Evolutionary conservation across 352 stramenopile species (phyloP), one percentile per base, ranked within the genome.

Genomic region (Phytophthora agathidicida): DNA sequence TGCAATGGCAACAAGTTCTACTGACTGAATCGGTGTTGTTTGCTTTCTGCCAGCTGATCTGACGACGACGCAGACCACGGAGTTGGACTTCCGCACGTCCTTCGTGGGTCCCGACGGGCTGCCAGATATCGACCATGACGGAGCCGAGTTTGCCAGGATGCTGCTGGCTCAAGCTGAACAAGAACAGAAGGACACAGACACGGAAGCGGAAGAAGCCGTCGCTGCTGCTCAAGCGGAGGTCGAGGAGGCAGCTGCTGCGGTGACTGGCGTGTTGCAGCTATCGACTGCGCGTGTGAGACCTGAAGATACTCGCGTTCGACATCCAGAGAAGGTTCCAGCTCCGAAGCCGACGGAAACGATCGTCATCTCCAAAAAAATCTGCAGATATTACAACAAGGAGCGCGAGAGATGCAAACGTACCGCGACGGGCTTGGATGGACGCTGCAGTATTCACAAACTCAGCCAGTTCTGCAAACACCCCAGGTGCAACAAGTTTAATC

Each of bases 401-500:
- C 82, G 80, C 9, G 68, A 75, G 57, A 74, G 83, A 16, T 94
- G 84, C 45, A 75, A 77, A 13, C 78, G 84, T 9, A 72, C 71
- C 3, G 72, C 84, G 0, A 89, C 84, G n/a, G 84, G 84, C 2
- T 52, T 86, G n/a, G 82, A 94, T 35, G 77, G 80, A 13, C 79
- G 84, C 30, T 94, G 84, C 50, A 79, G 76, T 9, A 86, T 92
- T 50, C 84, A 94, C 60, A 94, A 94, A 43, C 49, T 88, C 49
- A 94, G 84, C 49, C 84, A 94, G 61, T 94, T 94, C 56, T 94
- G 84, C 57, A 88, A 88, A 47, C 67, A 91, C 8, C 68, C 73
- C 32, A 83, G 75, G 32, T 94, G 84, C 61, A 89, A 61, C 68
- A 94, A 94, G 65, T 94, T 91, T 64, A 94, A 91, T 33, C 84